Conservation (phyloP, 441 rosid species). For the Arabidopsis hybrid region DNA sequence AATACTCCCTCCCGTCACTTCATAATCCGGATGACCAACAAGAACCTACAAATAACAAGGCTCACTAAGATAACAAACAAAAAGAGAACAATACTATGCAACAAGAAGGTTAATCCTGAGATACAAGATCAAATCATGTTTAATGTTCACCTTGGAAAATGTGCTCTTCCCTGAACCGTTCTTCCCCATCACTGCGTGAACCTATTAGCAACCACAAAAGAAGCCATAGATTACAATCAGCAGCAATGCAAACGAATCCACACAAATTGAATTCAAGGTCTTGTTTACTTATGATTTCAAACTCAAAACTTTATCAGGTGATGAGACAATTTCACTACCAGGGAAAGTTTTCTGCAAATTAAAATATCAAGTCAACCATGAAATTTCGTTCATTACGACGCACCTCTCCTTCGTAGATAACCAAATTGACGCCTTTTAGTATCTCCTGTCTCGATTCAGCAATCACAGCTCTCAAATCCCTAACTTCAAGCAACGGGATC, state of each 20-base stretch:
- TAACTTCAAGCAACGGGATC: conserved; percentile 77
- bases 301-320: conserved; percentile 1
- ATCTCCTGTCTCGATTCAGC: conserved; percentile 82
- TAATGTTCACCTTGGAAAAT: conserved; percentile 71
- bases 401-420: conserved; percentile 89
- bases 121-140: not conserved
- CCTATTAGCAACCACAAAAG: conserved; percentile 48
- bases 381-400: not conserved
- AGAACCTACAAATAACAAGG: conserved; percentile 64
- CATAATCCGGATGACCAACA: conserved; percentile 95
- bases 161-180: conserved; percentile 99
- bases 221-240: not conserved
- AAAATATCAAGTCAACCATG: not conserved
- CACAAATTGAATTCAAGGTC: not conserved
- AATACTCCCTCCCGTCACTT: conserved; percentile 88
- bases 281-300: not conserved
- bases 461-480: conserved; percentile 78
- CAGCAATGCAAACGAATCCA: conserved; percentile 1
- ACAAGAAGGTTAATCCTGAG: not conserved
- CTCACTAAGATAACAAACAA: not conserved
- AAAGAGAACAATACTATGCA: conserved; percentile 17
- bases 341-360: conserved; percentile 5
- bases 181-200: conserved; percentile 97
- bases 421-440: conserved; percentile 77
- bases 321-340: not conserved